Base-by-base conservation (phyloP, 257 asterid species). In the Anisodus tanguticus region DNA sequence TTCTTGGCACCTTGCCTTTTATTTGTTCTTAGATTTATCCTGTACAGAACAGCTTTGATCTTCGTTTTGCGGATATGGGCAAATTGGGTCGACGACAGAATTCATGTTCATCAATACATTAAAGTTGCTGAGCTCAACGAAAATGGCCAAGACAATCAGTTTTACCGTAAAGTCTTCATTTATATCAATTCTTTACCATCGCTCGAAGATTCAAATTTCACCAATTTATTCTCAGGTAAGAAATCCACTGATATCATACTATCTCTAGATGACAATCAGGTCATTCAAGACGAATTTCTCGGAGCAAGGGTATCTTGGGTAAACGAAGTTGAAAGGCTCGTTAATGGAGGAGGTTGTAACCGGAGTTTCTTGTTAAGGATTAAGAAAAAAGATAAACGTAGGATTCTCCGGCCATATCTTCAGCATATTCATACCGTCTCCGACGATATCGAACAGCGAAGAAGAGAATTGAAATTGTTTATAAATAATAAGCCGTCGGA, bases 281-380 rank as follows among this genome's bases (percentile, higher is more conserved):
- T 88, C 2, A 85, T 95, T 81, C 58, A 66, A 58, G 99, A 95
- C 66, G 81, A 78, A 8, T 95, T 95, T 85, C 95, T 94, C 69
- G 95, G 98, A 55, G 97, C 98, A 16, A 91, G 94, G 70, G 84
- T 95, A 0, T 80, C 54, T 35, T 95, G 99, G 99, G 87, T n/a
- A 59, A 87, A 87, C 88, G 87, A 83, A 79, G 62, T 87, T 84
- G 89, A 83, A 16, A 68, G 63, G 63, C 82, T 79, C 45, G 89
- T 87, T 26, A 85, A 47, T n/a, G 80, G 81, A 35, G 63, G 81
- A 51, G 15, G 51, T 76, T 76, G 81, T 76, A 51, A 53, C 7
- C 64, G 8, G 88, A 86, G 69, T 88, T 94, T 82, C 87, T 94
- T 55, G 89, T 86, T 9, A 89, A 91, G 88, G 93, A 84, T 95